Conservation (phyloP, 495 filamentous ascomycete genomes). For the Hypoxylon intermedium region DNA sequence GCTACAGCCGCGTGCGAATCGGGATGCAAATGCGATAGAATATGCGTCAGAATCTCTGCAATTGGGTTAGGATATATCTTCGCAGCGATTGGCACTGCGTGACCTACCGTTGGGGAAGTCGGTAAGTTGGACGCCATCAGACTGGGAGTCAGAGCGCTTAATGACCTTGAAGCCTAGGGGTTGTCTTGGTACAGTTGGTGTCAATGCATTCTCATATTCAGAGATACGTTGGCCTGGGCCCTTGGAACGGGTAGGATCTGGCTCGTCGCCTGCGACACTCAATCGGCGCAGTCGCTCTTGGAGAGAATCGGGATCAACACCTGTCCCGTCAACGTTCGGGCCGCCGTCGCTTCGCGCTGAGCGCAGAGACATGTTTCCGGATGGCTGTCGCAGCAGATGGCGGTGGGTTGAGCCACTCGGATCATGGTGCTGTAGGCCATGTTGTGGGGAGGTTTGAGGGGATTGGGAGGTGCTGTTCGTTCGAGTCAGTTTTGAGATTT, state of each 20-base stretch:
- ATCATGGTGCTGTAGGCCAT: conserved; percentile 73
- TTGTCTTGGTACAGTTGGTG: conserved; percentile 52
- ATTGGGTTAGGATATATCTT: conserved; percentile 28
- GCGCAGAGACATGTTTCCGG: conserved; percentile 40
- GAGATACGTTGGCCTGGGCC: conserved; percentile 67
- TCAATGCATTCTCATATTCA: conserved; percentile 74
- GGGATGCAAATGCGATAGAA: conserved; percentile 86
- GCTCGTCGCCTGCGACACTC: conserved; percentile 44
- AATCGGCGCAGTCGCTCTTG: conserved; percentile 50
- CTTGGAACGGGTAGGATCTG: conserved; percentile 24
- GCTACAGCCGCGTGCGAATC: conserved; percentile 77
- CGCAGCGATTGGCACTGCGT: conserved; percentile 23
- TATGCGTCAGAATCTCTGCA: conserved; percentile 87
- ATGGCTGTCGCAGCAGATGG: conserved; percentile 40
- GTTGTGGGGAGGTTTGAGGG: conserved; percentile 62
- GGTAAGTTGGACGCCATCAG: conserved; percentile 61
- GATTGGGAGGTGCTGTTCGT: conserved; percentile 53
- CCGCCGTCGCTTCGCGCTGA: conserved; percentile 30
- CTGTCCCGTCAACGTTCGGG: conserved; percentile 24
- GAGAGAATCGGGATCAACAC: conserved; percentile 46
- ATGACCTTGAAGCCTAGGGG: conserved; percentile 67
- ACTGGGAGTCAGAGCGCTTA: conserved; percentile 53
- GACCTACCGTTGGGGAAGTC: conserved; percentile 85
- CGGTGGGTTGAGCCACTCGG: conserved; percentile 42
- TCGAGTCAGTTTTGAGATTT: conserved; percentile 63